Evolutionary conservation across 2,329 filamentous ascomycete species (phyloP), one percentile per base, ranked within the genome.

Genomic region (Nannizziopsis arthrosporioides): DNA sequence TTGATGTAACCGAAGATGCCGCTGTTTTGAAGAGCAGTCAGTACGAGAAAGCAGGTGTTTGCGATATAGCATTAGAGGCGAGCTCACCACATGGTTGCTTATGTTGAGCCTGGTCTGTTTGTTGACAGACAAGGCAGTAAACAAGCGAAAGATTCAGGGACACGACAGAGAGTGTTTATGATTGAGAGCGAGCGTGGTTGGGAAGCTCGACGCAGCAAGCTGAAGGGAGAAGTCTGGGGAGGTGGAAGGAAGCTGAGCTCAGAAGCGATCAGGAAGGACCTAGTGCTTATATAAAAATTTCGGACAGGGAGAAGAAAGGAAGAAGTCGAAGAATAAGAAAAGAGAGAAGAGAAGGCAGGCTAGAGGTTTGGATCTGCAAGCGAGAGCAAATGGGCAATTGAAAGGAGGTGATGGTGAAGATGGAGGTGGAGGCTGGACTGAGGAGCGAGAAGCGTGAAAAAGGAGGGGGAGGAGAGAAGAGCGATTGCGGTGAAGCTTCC

Each of bases 1-100:
- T 96, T 96, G 75, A 96, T 86, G 78, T 96, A 96, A 63, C 90
- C 90, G 74, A 96, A 93, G 72, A 92, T 93, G 70, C 86, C 86
- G 82, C 85, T 90, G 56, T 30, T 36, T 34, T 34, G 31, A 10
- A 15, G 9, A 36, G 14, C 11, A 15, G 8, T 37, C 35, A 37
- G 17, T n/a, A 37, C 3, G 14, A 37, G 12, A 17, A 37, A 37
- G 14, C 17, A n/a, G 14, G 35, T 37, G 35, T 8, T 10, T 36
- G n/a, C n/a, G n/a, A 36, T 12, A 19, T 11, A 19, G n/a, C 22
- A 27, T 27, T 27, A 7, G 7, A 27, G 22, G 22, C 9, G 8
- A 30, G 44, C 51, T n/a, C 47, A 52, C 52, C 52, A 53, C 52
- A 53, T 53, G 42, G 32, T 53, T 49, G 46, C 48, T 48, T 39